These are phyloP conservation scores for Cladosporium sp. DNA, from an alignment of 2,329 filamentous ascomycete species.

Conservation along the genomic window DNA sequence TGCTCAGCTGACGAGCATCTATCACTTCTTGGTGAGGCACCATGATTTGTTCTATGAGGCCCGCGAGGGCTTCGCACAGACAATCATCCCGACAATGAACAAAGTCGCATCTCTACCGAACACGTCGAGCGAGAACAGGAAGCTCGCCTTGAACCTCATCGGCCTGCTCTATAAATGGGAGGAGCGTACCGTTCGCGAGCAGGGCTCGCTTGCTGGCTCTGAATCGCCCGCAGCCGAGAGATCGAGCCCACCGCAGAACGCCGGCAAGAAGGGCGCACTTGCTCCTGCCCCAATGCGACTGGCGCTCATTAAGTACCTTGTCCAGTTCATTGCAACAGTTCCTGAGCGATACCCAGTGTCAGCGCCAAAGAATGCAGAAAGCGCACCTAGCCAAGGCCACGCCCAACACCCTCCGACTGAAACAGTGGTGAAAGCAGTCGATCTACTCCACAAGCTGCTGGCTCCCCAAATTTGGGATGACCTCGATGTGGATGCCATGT, in stretches of 20 bases:
- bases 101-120: slow-evolving; percentile 83
- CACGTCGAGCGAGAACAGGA: slow-evolving; percentile 85
- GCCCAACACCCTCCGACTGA: slow-evolving; percentile 58
- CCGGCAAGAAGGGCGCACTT: slow-evolving; percentile 32
- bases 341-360: slow-evolving; percentile 70
- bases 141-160: slow-evolving; percentile 85
- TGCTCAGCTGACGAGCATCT: slow-evolving; percentile 94
- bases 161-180: slow-evolving; percentile 91
- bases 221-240: slow-evolving; percentile 22
- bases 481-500: slow-evolving; percentile 75
- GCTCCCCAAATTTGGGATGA: slow-evolving; percentile 88
- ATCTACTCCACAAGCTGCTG: slow-evolving; percentile 75
- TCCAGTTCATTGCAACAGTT: slow-evolving; percentile 88
- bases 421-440: slow-evolving; percentile 78
- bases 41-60: slow-evolving; percentile 93
- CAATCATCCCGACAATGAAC: slow-evolving; percentile 81
- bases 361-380: slow-evolving; percentile 60
- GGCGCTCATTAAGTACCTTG: slow-evolving; percentile 88
- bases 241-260: slow-evolving; percentile 8
- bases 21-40: slow-evolving; percentile 91
- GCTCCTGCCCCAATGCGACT: slow-evolving; percentile 56
- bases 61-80: slow-evolving; percentile 79
- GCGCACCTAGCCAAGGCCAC: slow-evolving; percentile 42
- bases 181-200: slow-evolving; percentile 68
- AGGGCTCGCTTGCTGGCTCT: slow-evolving; percentile 31